These are phyloP conservation scores for Annulohypoxylon truncatum DNA, from an alignment of 2,329 filamentous ascomycete genomes.

Conservation along the genomic window DNA sequence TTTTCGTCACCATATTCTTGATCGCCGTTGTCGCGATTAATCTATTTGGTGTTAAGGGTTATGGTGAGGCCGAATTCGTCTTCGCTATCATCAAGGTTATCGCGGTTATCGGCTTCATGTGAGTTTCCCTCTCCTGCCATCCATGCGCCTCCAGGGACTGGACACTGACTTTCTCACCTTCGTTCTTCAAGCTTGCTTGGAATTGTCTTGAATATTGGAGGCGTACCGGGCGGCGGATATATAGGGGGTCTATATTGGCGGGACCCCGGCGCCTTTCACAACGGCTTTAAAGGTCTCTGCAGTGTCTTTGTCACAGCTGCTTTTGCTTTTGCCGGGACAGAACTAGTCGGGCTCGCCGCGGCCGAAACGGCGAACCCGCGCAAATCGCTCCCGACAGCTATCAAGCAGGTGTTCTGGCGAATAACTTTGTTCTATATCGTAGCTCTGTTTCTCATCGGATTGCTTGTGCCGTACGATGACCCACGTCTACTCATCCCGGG, in stretches of 20 bases:
- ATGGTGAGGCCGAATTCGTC: conserved; percentile 89
- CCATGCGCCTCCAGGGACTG: background rate
- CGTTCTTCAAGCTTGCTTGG: conserved; percentile 74
- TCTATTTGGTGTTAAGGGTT: conserved; percentile 86
- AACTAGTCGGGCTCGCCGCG: conserved; percentile 80
- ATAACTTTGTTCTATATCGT: conserved; percentile 92
- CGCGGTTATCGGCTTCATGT: conserved; percentile 90
- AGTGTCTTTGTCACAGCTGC: conserved; percentile 81
- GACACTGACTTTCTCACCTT: conserved; percentile 5
- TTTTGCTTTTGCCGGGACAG: conserved; percentile 81
- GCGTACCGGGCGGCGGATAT: conserved; percentile 77
- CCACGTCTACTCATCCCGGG: conserved; percentile 68
- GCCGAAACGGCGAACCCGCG: conserved; percentile 83
- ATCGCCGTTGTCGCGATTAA: conserved; percentile 82
- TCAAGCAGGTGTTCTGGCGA: conserved; percentile 96
- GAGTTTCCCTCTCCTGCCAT: conserved; percentile 50
- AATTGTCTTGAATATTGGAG: conserved; percentile 86
- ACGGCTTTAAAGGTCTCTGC: conserved; percentile 86
- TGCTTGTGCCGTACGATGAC: conserved; percentile 82
- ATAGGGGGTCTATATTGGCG: conserved; percentile 84
- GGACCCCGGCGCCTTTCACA: conserved; percentile 83
- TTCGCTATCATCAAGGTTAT: conserved; percentile 88
- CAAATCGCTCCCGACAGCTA: conserved; percentile 84
- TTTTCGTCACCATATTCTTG: conserved; percentile 87
- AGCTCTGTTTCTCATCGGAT: conserved; percentile 81